Evolutionary conservation across 225 moss, liverwort and hornwort species (phyloP).

Genomic region (Lunularia cruciata): DNA sequence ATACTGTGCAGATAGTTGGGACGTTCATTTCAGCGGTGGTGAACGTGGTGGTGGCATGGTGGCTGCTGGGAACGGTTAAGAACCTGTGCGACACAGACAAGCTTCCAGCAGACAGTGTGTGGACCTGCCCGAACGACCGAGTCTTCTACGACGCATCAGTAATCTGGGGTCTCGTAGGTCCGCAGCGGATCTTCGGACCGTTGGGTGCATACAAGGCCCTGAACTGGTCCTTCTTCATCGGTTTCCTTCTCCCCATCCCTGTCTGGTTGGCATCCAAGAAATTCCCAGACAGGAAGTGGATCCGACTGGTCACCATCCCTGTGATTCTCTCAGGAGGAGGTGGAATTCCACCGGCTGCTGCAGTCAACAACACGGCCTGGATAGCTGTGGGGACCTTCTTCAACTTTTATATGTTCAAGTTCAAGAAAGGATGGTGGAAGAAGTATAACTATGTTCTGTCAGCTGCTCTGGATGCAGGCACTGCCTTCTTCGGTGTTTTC

Average conservation of each 20-base stretch:
- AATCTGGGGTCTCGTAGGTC: slow-evolving; percentile 21
- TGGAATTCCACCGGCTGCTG: slow-evolving; percentile 13
- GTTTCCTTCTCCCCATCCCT: slow-evolving; percentile 12
- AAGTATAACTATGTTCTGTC: slow-evolving; percentile 21
- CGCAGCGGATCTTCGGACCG: slow-evolving; percentile 10
- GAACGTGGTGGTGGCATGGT: slow-evolving; percentile 5
- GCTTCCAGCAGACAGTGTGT: slow-evolving; percentile 8
- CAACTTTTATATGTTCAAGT: slow-evolving; percentile 22
- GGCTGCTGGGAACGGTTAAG: slow-evolving; percentile 9
- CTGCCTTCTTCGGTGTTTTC: slow-evolving; percentile 18
- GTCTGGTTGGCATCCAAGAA: slow-evolving; percentile 8
- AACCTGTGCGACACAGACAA: slow-evolving; percentile 13
- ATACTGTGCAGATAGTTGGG: slow-evolving; percentile 15
- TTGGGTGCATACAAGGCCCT: slow-evolving; percentile 2
- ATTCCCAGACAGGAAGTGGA: slow-evolving; percentile 9
- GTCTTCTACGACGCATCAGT: slow-evolving; percentile 19
- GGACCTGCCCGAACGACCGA: slow-evolving; percentile 15
- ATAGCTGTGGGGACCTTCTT: slow-evolving; percentile 13
- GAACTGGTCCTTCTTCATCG: slow-evolving; percentile 15
- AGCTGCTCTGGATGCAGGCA: slow-evolving; percentile 19
- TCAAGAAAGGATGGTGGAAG: slow-evolving; percentile 18
- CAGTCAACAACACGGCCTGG: slow-evolving; percentile 17
- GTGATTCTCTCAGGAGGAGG: slow-evolving; percentile 14
- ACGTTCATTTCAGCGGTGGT: slow-evolving; percentile 7
- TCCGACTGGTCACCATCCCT: slow-evolving; percentile 10